phyloP scores from a whole-genome alignment of 2,329 filamentous ascomycete genomes.

The Talaromyces amestolkiae region DNA sequence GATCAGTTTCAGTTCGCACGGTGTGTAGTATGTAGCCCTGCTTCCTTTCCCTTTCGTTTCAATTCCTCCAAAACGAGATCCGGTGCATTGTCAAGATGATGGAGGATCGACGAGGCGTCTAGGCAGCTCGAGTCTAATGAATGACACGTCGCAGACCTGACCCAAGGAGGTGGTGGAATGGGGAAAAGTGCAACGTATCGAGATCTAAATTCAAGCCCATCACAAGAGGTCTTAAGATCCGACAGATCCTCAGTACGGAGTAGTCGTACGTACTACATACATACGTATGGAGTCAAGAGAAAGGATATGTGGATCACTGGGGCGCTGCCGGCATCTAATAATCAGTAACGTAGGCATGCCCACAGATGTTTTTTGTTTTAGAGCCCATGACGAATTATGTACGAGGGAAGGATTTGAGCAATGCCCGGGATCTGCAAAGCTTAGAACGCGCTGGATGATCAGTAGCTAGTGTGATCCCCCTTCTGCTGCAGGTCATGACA shows the following conservation, averaged over 20 bases:
- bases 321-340: constrained; percentile 18
- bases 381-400: constrained; percentile 19
- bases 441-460: constrained; percentile 19
- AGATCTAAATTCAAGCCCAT: constrained; percentile 12
- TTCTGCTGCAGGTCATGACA: constrained; percentile 23
- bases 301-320: constrained; percentile 20
- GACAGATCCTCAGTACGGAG: constrained; percentile 1
- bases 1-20: neutral
- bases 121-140: constrained; percentile 20
- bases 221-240: neutral
- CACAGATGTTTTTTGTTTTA: constrained; percentile 10
- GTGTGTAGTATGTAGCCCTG: neutral
- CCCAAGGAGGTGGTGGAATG: constrained; percentile 17
- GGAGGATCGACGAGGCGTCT: constrained; percentile 18
- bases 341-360: constrained; percentile 14
- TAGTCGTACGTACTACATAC: constrained; percentile 13
- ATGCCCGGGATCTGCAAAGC: constrained; percentile 19
- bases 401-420: constrained; percentile 16
- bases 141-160: constrained; percentile 21
- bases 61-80: constrained; percentile 10
- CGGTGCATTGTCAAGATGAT: constrained; percentile 12
- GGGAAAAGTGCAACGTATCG: constrained; percentile 3
- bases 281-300: constrained; percentile 1
- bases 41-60: constrained; percentile 9
- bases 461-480: constrained; percentile 10